Conservation (phyloP, 1,284 basidiomycete genomes). For the Cryptococcus sp. region DNA sequence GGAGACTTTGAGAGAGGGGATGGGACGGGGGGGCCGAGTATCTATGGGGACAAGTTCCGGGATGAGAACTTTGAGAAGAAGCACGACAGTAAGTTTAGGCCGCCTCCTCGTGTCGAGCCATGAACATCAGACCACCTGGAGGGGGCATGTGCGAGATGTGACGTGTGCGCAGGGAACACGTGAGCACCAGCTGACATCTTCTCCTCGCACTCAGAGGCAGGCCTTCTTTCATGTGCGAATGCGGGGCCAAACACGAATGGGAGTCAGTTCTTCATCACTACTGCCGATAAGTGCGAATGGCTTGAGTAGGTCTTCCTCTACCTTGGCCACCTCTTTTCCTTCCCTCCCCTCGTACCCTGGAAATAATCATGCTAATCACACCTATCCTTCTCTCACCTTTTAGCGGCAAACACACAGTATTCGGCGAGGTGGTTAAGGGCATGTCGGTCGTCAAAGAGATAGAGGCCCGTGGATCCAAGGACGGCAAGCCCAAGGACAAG, state of each 20-base stretch:
- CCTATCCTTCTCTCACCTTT: background rate
- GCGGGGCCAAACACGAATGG: slow-evolving; percentile 55
- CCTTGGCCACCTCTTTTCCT: background rate
- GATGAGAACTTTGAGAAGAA: slow-evolving; percentile 82
- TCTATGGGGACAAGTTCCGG: slow-evolving; percentile 25
- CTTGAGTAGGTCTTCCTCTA: slow-evolving; percentile 37
- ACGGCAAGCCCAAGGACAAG: slow-evolving; percentile 39
- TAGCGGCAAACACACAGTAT: slow-evolving; percentile 61
- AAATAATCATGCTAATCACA: background rate
- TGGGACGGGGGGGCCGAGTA: slow-evolving; percentile 54
- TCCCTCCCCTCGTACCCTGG: background rate
- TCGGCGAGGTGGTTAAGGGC: slow-evolving; percentile 80
- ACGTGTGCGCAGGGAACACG: too few species aligned
- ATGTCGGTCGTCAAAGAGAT: slow-evolving; percentile 69
- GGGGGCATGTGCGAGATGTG: background rate
- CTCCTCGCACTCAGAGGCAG: slow-evolving; percentile 23
- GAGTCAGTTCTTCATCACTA: slow-evolving; percentile 63
- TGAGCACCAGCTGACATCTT: too few species aligned
- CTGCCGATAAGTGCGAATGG: slow-evolving; percentile 64
- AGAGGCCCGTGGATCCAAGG: slow-evolving; percentile 54
- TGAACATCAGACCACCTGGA: background rate
- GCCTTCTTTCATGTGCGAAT: slow-evolving; percentile 70
- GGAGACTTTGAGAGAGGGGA: slow-evolving; percentile 65
- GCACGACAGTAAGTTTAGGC: slow-evolving; percentile 59
- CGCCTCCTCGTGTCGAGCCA: too few species aligned